Base-by-base conservation (phyloP, 257 asterid species). In the Prunella vulgaris region DNA sequence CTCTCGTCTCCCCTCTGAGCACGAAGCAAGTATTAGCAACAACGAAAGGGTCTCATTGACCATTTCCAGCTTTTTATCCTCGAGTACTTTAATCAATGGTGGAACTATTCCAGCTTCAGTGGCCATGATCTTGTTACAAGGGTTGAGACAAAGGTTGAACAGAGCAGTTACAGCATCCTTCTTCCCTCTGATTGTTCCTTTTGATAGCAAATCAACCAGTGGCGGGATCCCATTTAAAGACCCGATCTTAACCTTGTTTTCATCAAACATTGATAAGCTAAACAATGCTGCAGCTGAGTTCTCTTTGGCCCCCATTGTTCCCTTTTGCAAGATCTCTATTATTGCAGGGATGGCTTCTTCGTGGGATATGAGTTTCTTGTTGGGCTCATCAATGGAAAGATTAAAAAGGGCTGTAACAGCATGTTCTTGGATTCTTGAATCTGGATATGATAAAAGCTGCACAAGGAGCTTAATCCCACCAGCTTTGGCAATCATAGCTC, bases 231-330 rank as follows among this genome's bases (percentile, higher is more conserved):
- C 97, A 13, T 88, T 68, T 53, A 84, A 69, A 1, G 35, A 33
- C 2, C 97, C 98, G 12, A 93, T 87, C 69, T 74, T 85, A 13
- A 79, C 81, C 78, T 85, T 90, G 76, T 93, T 93, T 44, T 88
- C 97, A 35, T 90, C 85, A 9, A 90, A 87, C 95, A 88, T 88
- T 9, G 98, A 93, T 44, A 93, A 59, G 81, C 97, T 85, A 73
- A 90, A 93, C 54, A 93, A 74, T 1, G 97, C 87, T 22, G 98
- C 98, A 2, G 97, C 97, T 0, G 96, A 84, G 44, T 92, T 92
- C 74, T 92, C 96, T 72, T 82, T 83, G 25, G 93, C 97, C 9
- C 84, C 87, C 3, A 69, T 15, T 0, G 77, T 81, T 21, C 97
- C 97, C 0, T 70, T 82, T 42, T 82, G 72, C 66, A 92, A 33